These are phyloP conservation scores for Helianthus tuberosus DNA, from an alignment of 129 eudicot species.

Conservation along the genomic window DNA sequence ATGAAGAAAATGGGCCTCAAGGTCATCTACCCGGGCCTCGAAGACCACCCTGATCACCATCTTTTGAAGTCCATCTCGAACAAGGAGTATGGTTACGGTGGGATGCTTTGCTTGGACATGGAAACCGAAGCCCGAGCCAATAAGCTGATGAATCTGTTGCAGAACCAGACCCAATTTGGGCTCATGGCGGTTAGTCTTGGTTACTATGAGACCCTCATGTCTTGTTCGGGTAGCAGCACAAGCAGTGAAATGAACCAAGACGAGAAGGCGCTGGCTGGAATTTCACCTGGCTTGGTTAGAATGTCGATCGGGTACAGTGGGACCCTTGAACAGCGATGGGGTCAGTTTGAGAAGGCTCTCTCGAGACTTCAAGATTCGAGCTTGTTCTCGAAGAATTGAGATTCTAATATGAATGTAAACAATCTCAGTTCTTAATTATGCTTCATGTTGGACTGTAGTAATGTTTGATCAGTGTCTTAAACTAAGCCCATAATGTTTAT, in stretches of 20 bases:
- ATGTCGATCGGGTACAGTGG: slow-evolving; percentile 97
- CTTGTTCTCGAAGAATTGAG: slow-evolving; percentile 38
- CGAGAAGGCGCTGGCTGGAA: slow-evolving; percentile 75
- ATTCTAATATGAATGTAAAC: slow-evolving; percentile 5
- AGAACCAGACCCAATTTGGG: slow-evolving; percentile 77
- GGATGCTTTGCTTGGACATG: slow-evolving; percentile 89
- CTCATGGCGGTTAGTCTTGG: slow-evolving; percentile 98
- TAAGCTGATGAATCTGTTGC: slow-evolving; percentile 64
- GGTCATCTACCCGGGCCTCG: slow-evolving; percentile 94
- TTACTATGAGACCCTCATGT: slow-evolving; percentile 96
- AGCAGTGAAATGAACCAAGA: slow-evolving; percentile 80
- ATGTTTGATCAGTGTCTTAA: slow-evolving; percentile 18
- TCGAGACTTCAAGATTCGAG: slow-evolving; percentile 18
- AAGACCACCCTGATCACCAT: slow-evolving; percentile 83
- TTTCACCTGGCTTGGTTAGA: slow-evolving; percentile 89
- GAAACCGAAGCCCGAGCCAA: slow-evolving; percentile 75
- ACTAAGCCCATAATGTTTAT: slow-evolving; percentile 30
- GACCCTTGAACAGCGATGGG: slow-evolving; percentile 90
- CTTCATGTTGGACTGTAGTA: slow-evolving; percentile 22
- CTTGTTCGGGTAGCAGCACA: slow-evolving; percentile 94
- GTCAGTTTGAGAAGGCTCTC: slow-evolving; percentile 85
- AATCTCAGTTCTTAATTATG: slow-evolving; percentile 16
- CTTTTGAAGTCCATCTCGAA: slow-evolving; percentile 61
- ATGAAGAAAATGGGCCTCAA: slow-evolving; percentile 87
- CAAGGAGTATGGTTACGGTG: slow-evolving; percentile 83